Base-by-base conservation (phyloP, 176 grass and related monocot species). In the Musa schizocarpa region DNA sequence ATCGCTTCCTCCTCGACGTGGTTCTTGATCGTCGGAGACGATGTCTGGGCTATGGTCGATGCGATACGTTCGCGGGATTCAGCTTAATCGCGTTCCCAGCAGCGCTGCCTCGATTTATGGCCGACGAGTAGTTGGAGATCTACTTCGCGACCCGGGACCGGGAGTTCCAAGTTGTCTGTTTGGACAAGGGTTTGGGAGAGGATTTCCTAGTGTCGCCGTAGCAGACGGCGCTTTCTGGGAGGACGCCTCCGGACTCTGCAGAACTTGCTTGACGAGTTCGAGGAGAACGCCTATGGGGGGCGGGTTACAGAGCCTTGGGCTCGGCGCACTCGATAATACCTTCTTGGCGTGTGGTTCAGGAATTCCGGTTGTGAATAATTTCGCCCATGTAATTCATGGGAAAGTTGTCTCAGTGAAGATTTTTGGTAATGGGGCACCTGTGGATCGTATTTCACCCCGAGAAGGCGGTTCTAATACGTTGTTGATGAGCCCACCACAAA, bases 181-280 rank as follows among this genome's bases (percentile, higher is more conserved):
- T 43, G 34, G 4, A 86, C 50, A 99, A 94, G 90, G 90, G 94
- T 3, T 99, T 89, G 52, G 95, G 95, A 2, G 94, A 99, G 75
- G 95, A 99, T 0, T 99, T 99, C 70, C 79, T 86, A 19, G 91
- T 83, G 57, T 99, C 88, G 95, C 90, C 95, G 0, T 82, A 83
- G 90, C 82, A 0, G 95, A 99, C 23, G 95, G 92, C 73, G 84
- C 88, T 9, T 91, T 94, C n/a, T 99, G 88, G 95, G 90, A 91
- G 86, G 90, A 92, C 11, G 90, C 90, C 0, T 71, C 80, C 1
- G 95, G 86, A 0, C 80, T 67, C 8, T 89, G 65, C 86, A 13
- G 58, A 65, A 83, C 52, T 26, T 99, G 1, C 57, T 99, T 73
- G 84, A 99, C 74, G 95, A 99, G 65, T 92, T 87, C 21, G 88